phyloP scores from a whole-genome alignment of 805 yeast genomes.

The Metschnikowia anglica region DNA sequence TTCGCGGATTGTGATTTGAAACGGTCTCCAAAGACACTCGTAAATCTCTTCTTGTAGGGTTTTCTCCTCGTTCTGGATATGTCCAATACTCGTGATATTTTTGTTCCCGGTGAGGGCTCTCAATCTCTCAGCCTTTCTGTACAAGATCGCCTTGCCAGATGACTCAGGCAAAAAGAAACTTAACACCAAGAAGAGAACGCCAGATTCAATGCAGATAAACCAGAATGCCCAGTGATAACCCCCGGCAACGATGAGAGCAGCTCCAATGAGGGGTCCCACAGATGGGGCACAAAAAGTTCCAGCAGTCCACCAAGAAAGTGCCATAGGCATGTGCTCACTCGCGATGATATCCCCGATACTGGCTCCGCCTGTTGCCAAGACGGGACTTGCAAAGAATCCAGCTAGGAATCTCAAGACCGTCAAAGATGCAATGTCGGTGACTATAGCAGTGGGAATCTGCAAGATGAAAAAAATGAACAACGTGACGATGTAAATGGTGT shows the following conservation, averaged over 20 bases:
- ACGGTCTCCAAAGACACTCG: constrained; percentile 18
- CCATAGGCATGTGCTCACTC: constrained; percentile 44
- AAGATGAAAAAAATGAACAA: constrained; percentile 48
- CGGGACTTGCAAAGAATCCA: constrained; percentile 58
- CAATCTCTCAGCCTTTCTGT: constrained; percentile 18
- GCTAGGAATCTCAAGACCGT: constrained; percentile 50
- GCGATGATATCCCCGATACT: constrained; percentile 50
- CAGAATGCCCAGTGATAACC: constrained; percentile 19
- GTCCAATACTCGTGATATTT: constrained; percentile 17
- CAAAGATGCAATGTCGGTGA: constrained; percentile 50
- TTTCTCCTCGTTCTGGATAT: constrained; percentile 13
- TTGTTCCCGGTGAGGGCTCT: constrained; percentile 16
- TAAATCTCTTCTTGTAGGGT: constrained; percentile 7
- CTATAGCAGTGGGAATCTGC: constrained; percentile 58
- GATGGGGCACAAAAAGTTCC: constrained; percentile 58
- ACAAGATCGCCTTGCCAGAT: constrained; percentile 16
- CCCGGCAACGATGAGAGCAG: constrained; percentile 38
- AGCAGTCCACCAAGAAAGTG: constrained; percentile 52
- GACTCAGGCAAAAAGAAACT: constrained; percentile 17
- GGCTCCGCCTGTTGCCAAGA: constrained; percentile 60
- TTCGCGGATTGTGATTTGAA: constrained; percentile 15
- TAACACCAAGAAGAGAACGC: constrained; percentile 11
- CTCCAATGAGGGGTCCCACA: constrained; percentile 59
- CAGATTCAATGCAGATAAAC: constrained; percentile 16
- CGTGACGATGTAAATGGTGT: constrained; percentile 47